phyloP scores from a whole-genome alignment of 73 alveolate species.

The Paramecium caudatum region DNA sequence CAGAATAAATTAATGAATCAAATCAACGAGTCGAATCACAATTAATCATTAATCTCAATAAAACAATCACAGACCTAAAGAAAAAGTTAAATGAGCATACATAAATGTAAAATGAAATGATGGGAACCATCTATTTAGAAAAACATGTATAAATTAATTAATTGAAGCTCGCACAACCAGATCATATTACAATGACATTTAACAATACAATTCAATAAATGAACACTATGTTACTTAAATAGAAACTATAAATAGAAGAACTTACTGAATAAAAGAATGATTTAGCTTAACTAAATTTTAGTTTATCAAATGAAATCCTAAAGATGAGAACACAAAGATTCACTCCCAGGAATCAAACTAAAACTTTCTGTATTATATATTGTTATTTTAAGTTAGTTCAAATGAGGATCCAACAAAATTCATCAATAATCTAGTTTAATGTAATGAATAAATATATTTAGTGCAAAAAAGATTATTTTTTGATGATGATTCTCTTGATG shows the following conservation, averaged over 20 bases:
- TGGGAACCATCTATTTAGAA: conserved; percentile 44
- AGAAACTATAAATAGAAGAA: conserved; percentile 33
- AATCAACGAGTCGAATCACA: neutral
- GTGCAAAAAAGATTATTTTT: conserved; percentile 56
- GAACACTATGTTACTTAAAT: conserved; percentile 59
- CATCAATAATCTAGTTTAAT: conserved; percentile 56
- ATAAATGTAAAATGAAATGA: neutral
- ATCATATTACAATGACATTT: neutral
- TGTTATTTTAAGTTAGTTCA: neutral
- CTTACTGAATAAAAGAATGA: conserved; percentile 34
- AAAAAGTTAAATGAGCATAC: neutral
- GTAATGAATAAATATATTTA: neutral
- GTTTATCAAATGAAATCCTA: conserved; percentile 56
- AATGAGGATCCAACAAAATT: conserved; percentile 60
- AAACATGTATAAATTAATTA: neutral
- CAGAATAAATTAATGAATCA: conserved; percentile 32
- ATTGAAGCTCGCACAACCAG: neutral
- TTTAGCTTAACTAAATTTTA: conserved; percentile 60
- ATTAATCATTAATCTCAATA: neutral
- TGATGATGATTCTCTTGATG: conserved; percentile 51
- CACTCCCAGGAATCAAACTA: conserved; percentile 17
- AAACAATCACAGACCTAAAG: conserved; percentile 14
- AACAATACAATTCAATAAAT: conserved; percentile 27
- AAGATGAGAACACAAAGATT: conserved; percentile 65
- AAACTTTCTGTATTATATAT: conserved; percentile 7